Conservation (phyloP, 306 rosid genomes). For the Dryas octopetala region DNA sequence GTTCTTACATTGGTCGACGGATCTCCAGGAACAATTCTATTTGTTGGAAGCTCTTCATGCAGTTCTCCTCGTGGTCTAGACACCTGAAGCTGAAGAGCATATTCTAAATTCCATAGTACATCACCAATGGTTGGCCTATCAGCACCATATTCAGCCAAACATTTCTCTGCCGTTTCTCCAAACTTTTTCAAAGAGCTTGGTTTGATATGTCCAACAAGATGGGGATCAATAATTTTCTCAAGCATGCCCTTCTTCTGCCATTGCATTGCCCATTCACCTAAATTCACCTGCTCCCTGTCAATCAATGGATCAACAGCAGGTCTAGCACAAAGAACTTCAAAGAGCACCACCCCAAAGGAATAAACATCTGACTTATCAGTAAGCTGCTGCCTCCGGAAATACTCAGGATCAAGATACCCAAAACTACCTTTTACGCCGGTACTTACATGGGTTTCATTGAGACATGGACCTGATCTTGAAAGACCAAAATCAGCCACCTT, state of each 20-base stretch:
- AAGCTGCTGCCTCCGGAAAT: slow-evolving; percentile 90
- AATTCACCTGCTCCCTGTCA: slow-evolving; percentile 79
- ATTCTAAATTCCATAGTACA: slow-evolving; percentile 90
- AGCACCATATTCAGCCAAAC: slow-evolving; percentile 89
- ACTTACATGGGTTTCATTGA: slow-evolving; percentile 91
- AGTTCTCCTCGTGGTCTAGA: slow-evolving; percentile 39
- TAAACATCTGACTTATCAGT: slow-evolving; percentile 95
- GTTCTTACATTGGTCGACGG: slow-evolving; percentile 35
- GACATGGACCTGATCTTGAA: slow-evolving; percentile 89
- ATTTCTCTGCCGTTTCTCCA: slow-evolving; percentile 96
- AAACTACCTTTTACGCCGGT: slow-evolving; percentile 97
- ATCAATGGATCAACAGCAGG: slow-evolving; percentile 94
- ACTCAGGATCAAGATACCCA: slow-evolving; percentile 95
- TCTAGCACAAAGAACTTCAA: slow-evolving; percentile 90
- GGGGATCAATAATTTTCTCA: slow-evolving; percentile 66
- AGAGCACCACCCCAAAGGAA: slow-evolving; percentile 94
- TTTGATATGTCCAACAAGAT: slow-evolving; percentile 61
- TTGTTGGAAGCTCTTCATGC: slow-evolving; percentile 26
- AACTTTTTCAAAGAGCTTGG: slow-evolving; percentile 70
- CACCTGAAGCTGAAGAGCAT: slow-evolving; percentile 92
- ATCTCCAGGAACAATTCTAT: slow-evolving; percentile 29
- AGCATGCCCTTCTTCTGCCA: slow-evolving; percentile 86
- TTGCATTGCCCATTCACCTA: slow-evolving; percentile 91
- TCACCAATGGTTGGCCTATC: slow-evolving; percentile 99
- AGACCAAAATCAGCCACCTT: slow-evolving; percentile 99